phyloP scores from a whole-genome alignment of 495 filamentous ascomycete genomes.

The Aspergillus carlsbadensis region DNA sequence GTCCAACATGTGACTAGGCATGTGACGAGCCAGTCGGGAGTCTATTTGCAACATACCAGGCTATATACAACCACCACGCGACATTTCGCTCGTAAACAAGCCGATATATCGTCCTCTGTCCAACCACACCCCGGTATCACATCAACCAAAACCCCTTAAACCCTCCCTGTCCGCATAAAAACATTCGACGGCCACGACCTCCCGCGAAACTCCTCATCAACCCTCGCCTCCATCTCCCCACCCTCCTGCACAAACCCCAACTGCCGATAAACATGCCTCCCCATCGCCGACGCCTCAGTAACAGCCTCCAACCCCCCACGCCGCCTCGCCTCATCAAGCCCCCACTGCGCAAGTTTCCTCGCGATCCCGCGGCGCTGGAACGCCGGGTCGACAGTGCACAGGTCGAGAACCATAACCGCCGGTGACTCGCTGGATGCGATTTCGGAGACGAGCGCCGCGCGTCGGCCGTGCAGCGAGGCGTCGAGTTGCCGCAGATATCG shows the following conservation, averaged over 20 bases:
- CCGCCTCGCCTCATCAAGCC: conserved; percentile 35
- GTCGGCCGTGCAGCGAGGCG: conserved; percentile 27
- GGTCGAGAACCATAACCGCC: conserved; percentile 34
- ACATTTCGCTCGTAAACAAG: no score
- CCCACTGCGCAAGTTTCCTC: conserved; percentile 37
- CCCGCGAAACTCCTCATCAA: conserved; percentile 35
- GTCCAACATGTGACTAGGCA: no score
- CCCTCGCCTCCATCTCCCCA: conserved; percentile 29
- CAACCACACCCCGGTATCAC: no score
- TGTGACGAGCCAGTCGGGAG: no score
- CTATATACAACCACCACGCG: no score
- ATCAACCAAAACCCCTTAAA: no score
- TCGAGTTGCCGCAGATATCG: conserved; percentile 33
- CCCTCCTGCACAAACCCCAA: conserved; percentile 38
- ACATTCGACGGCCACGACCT: conserved; percentile 28
- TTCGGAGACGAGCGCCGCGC: conserved; percentile 28
- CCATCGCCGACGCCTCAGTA: conserved; percentile 44
- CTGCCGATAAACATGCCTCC: conserved; percentile 37
- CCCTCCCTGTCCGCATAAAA: conserved; percentile 33
- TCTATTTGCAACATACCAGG: no score
- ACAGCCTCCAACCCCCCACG: conserved; percentile 37
- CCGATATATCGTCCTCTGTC: no score
- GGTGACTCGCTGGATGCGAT: conserved; percentile 27
- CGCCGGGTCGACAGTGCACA: conserved; percentile 41
- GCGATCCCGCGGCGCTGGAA: conserved; percentile 41